These are phyloP conservation scores for Ganoderma meredithae DNA, from an alignment of 1,284 basidiomycete species.

Conservation along the genomic window DNA sequence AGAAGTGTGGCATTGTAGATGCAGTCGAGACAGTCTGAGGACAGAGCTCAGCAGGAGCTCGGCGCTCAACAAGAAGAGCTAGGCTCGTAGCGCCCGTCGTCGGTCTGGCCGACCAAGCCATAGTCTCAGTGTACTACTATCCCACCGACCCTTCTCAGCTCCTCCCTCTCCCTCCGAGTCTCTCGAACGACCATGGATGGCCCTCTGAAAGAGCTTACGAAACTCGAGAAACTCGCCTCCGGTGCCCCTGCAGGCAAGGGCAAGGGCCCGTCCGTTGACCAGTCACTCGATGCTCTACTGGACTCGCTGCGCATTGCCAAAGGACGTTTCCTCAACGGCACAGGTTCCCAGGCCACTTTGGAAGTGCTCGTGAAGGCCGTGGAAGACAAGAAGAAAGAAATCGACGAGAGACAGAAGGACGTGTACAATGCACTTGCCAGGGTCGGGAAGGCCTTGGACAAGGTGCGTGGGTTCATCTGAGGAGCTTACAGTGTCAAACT, in stretches of 20 bases:
- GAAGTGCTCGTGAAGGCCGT: conserved; percentile 63
- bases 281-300: conserved; percentile 76
- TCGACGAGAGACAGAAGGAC: conserved; percentile 89
- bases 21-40: not conserved
- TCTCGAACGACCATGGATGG: conserved; percentile 61
- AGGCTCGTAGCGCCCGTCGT: no score
- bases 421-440: conserved; percentile 79
- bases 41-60: no score
- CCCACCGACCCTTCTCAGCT: no score
- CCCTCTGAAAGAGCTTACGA: conserved; percentile 76
- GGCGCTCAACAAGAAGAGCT: no score
- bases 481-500: no score
- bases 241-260: conserved; percentile 49
- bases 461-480: conserved; percentile 57
- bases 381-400: conserved; percentile 80
- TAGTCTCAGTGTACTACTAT: no score
- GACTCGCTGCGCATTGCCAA: conserved; percentile 66
- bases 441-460: conserved; percentile 88
- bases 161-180: not conserved
- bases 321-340: conserved; percentile 60
- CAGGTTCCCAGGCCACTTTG: conserved; percentile 61
- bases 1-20: conserved; percentile 64
- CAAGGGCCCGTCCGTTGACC: conserved; percentile 63
- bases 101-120: no score
- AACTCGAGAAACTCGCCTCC: conserved; percentile 69